Base-by-base conservation (phyloP, 179 eudicot species). In the Heliamphora pulchella region DNA sequence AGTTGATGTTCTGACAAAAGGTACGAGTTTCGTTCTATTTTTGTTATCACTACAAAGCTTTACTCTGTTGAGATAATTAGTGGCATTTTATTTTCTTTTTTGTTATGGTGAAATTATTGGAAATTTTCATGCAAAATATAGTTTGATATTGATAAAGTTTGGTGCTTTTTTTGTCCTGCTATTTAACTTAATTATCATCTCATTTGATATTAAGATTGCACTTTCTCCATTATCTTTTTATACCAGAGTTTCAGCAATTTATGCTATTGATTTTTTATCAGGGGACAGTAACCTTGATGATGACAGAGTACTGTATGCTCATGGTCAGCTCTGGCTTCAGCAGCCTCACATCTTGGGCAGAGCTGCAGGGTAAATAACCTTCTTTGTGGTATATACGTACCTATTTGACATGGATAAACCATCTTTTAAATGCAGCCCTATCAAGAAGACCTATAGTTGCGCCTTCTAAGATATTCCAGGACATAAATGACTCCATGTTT, bases 1-100 rank as follows among this genome's bases (percentile, higher is more conserved):
- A 83, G 89, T 90, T 70, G 88, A 89, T 54, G 85, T 93, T 76
- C 91, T 93, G 18, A 93, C 97, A 64, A 93, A 93, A 93, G 97
- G 97, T 93, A 71, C 62, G 48, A 55, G 39, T 47, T 62, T 43
- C 3, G 15, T 41, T 39, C 0, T 73, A 18, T 70, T 67, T 7
- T 9, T 39, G 2, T 65, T 18, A 15, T 31, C 31, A 31, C 31
- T 31, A 31, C 31, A 31, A 62, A 62, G 15, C 54, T 58, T 51
- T 55, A 7, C 15, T 64, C 14, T n/a, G 46, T 73, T 54, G 44
- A 31, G 46, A 58, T 9, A 73, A 73, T 73, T 15, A 54, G 13
- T 54, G 47, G 41, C 58, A 71, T 73, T 73, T 13, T 22, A 18
- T 43, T 73, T 51, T 51, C 11, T 73, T 4, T 2, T 5, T 20